Evolutionary conservation across 2,329 filamentous ascomycete species (phyloP).

Genomic region (Xylaria sp.): DNA sequence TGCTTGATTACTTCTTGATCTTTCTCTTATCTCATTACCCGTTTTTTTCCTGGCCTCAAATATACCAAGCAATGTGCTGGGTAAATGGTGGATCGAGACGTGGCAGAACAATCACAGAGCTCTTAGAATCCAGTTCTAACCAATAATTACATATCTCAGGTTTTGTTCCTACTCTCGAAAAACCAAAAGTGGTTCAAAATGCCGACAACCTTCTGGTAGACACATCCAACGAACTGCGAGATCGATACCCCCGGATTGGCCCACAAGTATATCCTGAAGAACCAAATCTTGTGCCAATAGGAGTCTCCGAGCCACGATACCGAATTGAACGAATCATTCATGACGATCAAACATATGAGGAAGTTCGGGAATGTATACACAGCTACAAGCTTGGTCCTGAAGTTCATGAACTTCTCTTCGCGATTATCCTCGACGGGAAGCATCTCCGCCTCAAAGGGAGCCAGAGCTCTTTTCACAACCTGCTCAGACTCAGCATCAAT

Average conservation of each 20-base stretch:
- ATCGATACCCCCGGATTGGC: neutral
- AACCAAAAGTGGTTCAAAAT: neutral
- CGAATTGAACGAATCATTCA: neutral
- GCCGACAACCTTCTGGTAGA: neutral
- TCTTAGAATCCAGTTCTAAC: too few species aligned
- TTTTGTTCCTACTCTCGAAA: neutral
- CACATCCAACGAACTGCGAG: neutral
- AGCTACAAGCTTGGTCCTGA: neutral
- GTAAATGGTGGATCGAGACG: too few species aligned
- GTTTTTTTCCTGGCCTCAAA: too few species aligned
- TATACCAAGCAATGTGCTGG: too few species aligned
- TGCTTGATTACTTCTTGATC: too few species aligned
- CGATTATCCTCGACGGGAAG: neutral
- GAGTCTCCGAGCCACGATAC: neutral
- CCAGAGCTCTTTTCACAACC: neutral
- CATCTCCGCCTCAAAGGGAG: neutral
- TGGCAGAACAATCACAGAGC: too few species aligned
- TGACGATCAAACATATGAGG: neutral
- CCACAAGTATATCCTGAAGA: neutral
- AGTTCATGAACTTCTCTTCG: neutral
- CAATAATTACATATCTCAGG: too few species aligned
- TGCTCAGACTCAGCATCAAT: neutral
- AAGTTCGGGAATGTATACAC: neutral
- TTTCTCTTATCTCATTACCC: too few species aligned
- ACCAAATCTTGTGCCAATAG: neutral